Conservation (phyloP, 306 rosid genomes). For the Glycine tomentella region DNA sequence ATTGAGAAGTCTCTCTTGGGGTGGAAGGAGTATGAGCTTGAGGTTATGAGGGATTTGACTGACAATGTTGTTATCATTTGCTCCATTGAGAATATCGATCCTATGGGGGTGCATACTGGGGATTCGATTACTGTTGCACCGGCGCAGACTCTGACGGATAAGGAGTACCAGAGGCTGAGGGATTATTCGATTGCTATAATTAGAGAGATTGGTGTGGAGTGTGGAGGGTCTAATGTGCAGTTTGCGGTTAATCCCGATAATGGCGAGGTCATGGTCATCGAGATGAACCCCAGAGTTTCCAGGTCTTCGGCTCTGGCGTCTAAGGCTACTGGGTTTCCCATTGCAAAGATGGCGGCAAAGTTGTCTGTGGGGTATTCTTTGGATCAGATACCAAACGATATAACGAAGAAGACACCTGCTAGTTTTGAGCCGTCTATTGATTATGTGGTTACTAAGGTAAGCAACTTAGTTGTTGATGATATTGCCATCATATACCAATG, state of each 20-base stretch:
- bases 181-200: slow-evolving; percentile 79
- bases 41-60: slow-evolving; percentile 97
- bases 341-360: slow-evolving; percentile 96
- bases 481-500: neutral
- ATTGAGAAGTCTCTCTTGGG: slow-evolving; percentile 94
- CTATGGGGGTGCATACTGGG: slow-evolving; percentile 98
- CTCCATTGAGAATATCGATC: slow-evolving; percentile 96
- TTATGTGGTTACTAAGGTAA: slow-evolving; percentile 96
- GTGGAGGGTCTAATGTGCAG: slow-evolving; percentile 97
- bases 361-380: slow-evolving; percentile 88
- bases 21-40: slow-evolving; percentile 99
- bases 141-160: slow-evolving; percentile 91
- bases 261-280: slow-evolving; percentile 97
- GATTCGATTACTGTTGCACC: slow-evolving; percentile 99
- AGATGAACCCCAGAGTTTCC: slow-evolving; percentile 98
- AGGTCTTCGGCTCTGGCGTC: slow-evolving; percentile 93
- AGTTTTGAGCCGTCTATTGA: slow-evolving; percentile 98
- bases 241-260: slow-evolving; percentile 83
- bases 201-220: slow-evolving; percentile 83
- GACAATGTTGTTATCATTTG: slow-evolving; percentile 96
- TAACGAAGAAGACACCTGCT: slow-evolving; percentile 92
- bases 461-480: slow-evolving; percentile 18
- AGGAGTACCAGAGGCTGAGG: slow-evolving; percentile 91
- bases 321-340: slow-evolving; percentile 96
- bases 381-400: slow-evolving; percentile 95